Percentiles rank a stretch among this genome's conserved stretches.
Conservation (phyloP, 2,329 filamentous ascomycete genomes). For the Hypocreales sp. region DNA sequence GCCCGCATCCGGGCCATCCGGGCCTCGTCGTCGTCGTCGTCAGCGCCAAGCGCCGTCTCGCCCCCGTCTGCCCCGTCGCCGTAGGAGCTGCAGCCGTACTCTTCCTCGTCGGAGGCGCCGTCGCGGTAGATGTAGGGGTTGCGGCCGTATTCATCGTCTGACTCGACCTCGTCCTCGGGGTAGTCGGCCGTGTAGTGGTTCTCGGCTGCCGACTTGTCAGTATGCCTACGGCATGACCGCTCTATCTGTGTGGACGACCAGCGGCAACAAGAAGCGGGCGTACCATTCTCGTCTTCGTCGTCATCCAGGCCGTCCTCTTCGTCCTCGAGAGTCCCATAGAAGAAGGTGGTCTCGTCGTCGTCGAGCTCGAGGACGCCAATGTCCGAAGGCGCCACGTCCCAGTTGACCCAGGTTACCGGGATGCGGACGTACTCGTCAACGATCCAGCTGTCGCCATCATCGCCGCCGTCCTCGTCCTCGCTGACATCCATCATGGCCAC, state of each 20-base stretch:
- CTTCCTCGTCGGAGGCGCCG: slow-evolving; percentile 36
- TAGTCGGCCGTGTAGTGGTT: slow-evolving; percentile 70
- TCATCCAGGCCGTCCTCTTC: slow-evolving; percentile 44
- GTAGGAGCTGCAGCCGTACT: too few relatives aligned
- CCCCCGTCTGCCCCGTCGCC: slow-evolving; percentile 21
- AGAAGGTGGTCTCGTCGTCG: slow-evolving; percentile 40
- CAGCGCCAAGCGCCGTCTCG: too few relatives aligned
- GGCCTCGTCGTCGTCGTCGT: slow-evolving; percentile 16
- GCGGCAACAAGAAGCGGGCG: slow-evolving; percentile 3
- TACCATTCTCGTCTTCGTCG: slow-evolving; percentile 52
- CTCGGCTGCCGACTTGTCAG: slow-evolving; percentile 35
- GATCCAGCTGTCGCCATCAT: slow-evolving; percentile 45
- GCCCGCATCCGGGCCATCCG: slow-evolving; percentile 22
- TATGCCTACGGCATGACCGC: background rate
- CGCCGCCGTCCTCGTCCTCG: slow-evolving; percentile 30
- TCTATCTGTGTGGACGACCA: slow-evolving; percentile 1
- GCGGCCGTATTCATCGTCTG: slow-evolving; percentile 38
- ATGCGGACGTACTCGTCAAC: slow-evolving; percentile 50
- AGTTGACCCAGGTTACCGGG: slow-evolving; percentile 32
- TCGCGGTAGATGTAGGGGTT: slow-evolving; percentile 40
- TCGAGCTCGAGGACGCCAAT: slow-evolving; percentile 43
- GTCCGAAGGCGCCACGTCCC: slow-evolving; percentile 29
- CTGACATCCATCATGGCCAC: slow-evolving; percentile 22
- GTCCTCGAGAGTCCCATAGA: slow-evolving; percentile 43
- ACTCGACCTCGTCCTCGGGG: slow-evolving; percentile 63